Base-by-base conservation (phyloP, 148 eudicot species). In the Arctostaphylos glauca region DNA sequence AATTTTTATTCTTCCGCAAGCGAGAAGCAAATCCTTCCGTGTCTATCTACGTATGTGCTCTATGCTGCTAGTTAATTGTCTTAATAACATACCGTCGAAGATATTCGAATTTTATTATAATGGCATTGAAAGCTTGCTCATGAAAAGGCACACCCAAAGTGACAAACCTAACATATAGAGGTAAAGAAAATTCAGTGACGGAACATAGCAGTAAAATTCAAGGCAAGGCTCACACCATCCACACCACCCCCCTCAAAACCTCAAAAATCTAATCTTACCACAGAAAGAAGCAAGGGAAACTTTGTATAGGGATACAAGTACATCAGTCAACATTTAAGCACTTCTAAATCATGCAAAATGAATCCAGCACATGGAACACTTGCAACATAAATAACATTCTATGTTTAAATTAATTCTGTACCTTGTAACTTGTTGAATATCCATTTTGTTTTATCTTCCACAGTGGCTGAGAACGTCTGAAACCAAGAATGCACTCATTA, bases 381-480 rank as follows among this genome's bases (percentile, higher is more conserved):
- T 6, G 13, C 82, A 59, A 21, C 58, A 2, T 47, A 5, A 54
- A 70, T 53, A 21, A n/a, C 23, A 46, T n/a, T 12, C 38, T 50
- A 3, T 49, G 72, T 50, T 52, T 38, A 16, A 67, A 79, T 15
- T 46, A 25, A 80, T 31, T 54, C 19, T 58, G 19, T 88, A 95
- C 98, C 98, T 92, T 95, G 93, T 68, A 95, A 87, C 90, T 95
- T 95, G 92, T 92, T 86, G 85, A 95, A 95, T 48, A 95, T 80
- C 97, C 95, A 92, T 84, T 93, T 95, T 46, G 98, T 97, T 75
- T 93, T 95, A 84, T 95, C 95, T 85, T 95, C 98, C 43, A 95
- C 97, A 41, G 91, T 87, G 83, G 85, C 93, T 59, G 98, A 88
- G 85, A 95, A 87, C 5, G 94, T 88, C 98, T 95, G 94, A 59